phyloP scores from a whole-genome alignment of 2,329 filamentous ascomycete species.

The Fusarium compactum region DNA sequence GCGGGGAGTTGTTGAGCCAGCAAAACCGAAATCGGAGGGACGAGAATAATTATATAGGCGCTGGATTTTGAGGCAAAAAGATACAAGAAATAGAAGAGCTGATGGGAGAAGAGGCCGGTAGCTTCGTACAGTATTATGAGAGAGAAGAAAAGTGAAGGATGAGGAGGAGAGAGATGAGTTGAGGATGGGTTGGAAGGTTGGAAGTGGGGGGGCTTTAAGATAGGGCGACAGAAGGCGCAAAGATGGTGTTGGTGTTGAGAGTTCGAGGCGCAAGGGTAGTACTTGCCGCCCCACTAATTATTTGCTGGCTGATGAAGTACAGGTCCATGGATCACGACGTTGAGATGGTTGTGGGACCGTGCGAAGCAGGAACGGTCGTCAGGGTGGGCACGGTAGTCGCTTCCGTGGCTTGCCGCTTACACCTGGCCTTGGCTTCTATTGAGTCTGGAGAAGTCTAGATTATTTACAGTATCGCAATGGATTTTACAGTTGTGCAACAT shows the following conservation, averaged over 20 bases:
- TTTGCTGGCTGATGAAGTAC: conserved; percentile 4
- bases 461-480: not conserved
- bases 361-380: conserved; percentile 35
- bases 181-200: conserved; percentile 29
- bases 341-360: conserved; percentile 33
- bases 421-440: not conserved
- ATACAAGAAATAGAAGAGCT: not conserved
- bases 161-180: conserved; percentile 2
- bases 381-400: conserved; percentile 33
- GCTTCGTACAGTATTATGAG: conserved; percentile 17
- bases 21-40: not conserved
- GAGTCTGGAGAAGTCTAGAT: conserved; percentile 1
- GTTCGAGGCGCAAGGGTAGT: conserved; percentile 21
- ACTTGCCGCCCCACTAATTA: not conserved
- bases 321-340: conserved; percentile 17
- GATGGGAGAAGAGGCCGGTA: not conserved
- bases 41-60: not conserved
- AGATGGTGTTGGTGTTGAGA: conserved; percentile 40
- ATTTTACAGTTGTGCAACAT: not conserved
- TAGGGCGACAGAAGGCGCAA: conserved; percentile 21
- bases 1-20: conserved; percentile 38
- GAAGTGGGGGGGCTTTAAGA: conserved; percentile 35
- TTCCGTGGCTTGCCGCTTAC: conserved; percentile 28
- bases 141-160: conserved; percentile 19
- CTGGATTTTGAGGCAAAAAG: not conserved